These are phyloP conservation scores for Seiridium unicorne DNA, from an alignment of 2,329 filamentous ascomycete species.

Conservation along the genomic window DNA sequence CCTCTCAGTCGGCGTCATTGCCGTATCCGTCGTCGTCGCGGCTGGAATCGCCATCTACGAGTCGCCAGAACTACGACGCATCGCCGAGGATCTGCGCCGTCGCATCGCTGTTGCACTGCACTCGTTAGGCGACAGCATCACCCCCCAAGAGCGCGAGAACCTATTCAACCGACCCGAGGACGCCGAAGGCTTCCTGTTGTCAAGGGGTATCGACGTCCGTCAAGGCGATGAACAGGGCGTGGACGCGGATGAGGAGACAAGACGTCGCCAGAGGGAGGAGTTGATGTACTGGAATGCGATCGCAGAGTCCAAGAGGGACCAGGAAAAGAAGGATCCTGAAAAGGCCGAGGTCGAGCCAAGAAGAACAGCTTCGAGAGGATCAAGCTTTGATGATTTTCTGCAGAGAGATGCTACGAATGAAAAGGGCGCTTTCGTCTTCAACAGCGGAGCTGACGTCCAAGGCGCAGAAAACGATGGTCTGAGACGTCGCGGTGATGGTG, in stretches of 20 bases:
- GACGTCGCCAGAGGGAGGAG: conserved; percentile 61
- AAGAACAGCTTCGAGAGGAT: conserved; percentile 29
- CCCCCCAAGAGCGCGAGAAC: conserved; percentile 47
- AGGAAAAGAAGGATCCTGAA: conserved; percentile 25
- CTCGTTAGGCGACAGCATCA: conserved; percentile 56
- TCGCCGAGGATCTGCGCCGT: conserved; percentile 59
- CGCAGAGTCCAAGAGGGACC: conserved; percentile 34
- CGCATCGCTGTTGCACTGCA: conserved; percentile 61
- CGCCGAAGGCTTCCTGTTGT: conserved; percentile 60
- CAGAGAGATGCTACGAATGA: conserved; percentile 49
- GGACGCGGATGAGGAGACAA: conserved; percentile 62
- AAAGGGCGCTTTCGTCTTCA: conserved; percentile 56
- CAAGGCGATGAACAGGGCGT: conserved; percentile 41
- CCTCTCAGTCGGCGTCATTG: conserved; percentile 57
- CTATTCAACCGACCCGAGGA: conserved; percentile 66
- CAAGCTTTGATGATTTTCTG: conserved; percentile 60
- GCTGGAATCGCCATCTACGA: conserved; percentile 63
- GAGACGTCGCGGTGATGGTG: conserved; percentile 46
- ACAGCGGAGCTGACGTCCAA: conserved; percentile 49
- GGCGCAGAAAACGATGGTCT: conserved; percentile 39
- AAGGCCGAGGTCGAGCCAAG: conserved; percentile 19
- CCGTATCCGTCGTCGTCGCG: conserved; percentile 55
- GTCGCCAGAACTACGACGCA: conserved; percentile 60
- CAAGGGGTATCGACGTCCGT: conserved; percentile 34
- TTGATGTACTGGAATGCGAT: conserved; percentile 64